Conservation (phyloP, 257 asterid species). For the Solanum chmielewskii region DNA sequence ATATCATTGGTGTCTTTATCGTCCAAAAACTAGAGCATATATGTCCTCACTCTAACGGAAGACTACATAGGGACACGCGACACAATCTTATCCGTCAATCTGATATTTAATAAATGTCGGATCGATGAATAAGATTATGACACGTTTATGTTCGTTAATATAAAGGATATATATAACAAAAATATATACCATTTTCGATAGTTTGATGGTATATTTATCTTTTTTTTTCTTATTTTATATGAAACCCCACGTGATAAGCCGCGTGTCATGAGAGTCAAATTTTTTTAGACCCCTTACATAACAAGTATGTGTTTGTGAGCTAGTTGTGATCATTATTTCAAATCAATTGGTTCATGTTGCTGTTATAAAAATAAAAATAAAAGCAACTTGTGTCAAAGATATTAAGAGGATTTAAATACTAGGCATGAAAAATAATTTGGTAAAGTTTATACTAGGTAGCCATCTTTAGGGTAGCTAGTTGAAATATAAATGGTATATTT, state of each 20-base stretch:
- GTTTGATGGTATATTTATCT: too few species aligned
- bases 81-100: too few species aligned
- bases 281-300: not conserved
- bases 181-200: too few species aligned
- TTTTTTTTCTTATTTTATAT: not conserved
- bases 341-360: not conserved
- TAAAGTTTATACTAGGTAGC: not conserved
- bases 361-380: not conserved
- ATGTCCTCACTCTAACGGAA: too few species aligned
- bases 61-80: too few species aligned
- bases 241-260: not conserved
- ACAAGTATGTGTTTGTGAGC: not conserved
- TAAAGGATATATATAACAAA: too few species aligned
- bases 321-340: not conserved
- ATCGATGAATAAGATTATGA: too few species aligned
- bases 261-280: not conserved
- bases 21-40: too few species aligned
- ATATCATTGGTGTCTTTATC: too few species aligned
- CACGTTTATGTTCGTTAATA: too few species aligned
- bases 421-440: not conserved
- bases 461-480: not conserved
- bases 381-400: not conserved
- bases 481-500: not conserved
- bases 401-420: not conserved
- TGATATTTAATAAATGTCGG: too few species aligned